A percentile compares a stretch with the other conserved stretches of the same genome.
Evolutionary conservation across 305 asterid species (phyloP).

Genomic region (Salvia sclarea): DNA sequence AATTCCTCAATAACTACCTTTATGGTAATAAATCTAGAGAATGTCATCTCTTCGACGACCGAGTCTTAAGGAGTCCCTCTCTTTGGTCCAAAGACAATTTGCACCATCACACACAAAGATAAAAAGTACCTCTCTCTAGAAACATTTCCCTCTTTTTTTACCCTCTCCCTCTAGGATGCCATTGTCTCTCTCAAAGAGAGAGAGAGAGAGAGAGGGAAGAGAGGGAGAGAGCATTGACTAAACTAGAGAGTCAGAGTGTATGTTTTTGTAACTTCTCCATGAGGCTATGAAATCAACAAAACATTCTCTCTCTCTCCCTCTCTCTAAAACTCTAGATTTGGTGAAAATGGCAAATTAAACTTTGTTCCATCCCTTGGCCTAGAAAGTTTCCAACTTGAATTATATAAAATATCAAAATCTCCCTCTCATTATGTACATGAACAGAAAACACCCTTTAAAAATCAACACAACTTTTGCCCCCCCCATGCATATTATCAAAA

Average conservation of each 20-base stretch:
- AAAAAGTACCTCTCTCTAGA: background rate
- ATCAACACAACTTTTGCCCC: no score
- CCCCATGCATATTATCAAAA: no score
- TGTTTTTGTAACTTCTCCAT: conserved; percentile 8
- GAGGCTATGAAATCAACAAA: conserved; percentile 17
- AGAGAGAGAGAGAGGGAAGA: conserved; percentile 20
- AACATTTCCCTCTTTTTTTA: background rate
- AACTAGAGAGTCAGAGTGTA: conserved; percentile 10
- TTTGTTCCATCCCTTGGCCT: conserved; percentile 24
- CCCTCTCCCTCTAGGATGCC: background rate
- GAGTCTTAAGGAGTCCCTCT: conserved; percentile 39
- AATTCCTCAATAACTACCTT: background rate
- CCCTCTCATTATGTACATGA: background rate
- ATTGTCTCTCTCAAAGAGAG: conserved; percentile 16
- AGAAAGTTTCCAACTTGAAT: conserved; percentile 33
- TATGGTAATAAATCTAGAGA: conserved; percentile 40
- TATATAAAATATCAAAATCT: background rate
- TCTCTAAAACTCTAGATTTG: background rate
- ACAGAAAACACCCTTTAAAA: no score
- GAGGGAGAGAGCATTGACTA: conserved; percentile 12
- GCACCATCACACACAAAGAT: conserved; percentile 1
- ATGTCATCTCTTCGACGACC: conserved; percentile 42
- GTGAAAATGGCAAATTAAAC: conserved; percentile 20
- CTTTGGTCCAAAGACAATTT: conserved; percentile 33
- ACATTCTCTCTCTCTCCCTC: conserved; percentile 4